Evolutionary conservation across 495 filamentous ascomycete genomes (phyloP), one percentile per base, ranked within the genome.

Genomic region (Podospora anserina): DNA sequence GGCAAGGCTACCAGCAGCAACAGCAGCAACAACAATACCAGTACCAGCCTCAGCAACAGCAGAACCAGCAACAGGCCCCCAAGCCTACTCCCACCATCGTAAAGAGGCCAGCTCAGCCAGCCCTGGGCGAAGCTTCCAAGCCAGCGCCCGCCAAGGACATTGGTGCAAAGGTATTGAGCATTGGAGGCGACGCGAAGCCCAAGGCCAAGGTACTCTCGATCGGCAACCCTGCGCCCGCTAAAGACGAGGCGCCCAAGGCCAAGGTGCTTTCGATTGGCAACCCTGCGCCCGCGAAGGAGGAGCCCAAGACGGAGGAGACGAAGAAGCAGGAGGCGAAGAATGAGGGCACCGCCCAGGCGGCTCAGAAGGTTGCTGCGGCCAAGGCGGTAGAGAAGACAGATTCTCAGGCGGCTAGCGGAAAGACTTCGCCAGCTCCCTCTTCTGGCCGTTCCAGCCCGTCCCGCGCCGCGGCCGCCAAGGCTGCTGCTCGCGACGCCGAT

Each of bases 301-400:
- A 72, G n/a, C 65, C 70, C 11, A 75, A 72, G 71, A 75, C 70
- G 64, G 74, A 70, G 34, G 76, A 87, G 66, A 78, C 79, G 53
- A 74, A 76, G 55, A 80, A 79, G 55, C 79, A 81, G 27, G 77
- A 78, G 34, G 68, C 77, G 4, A 78, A 77, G 62, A 77, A 79
- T 67, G 77, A 80, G 49, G 67, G 75, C 32, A 70, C 87, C 49
- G 79, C 85, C 32, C 86, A 88, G 68, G 86, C 87, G 16, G 88
- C 87, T 53, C 83, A 87, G 2, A 88, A 84, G 68, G 84, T 83
- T 23, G 74, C 81, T 72, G 88, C 74, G 49, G 79, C 85, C 26
- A 96, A 96, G 78, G 88, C 91, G 18, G 85, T 91, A 11, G 92
- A 94, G 63, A 96, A 95, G 82, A 88, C 91, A 1, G 90, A 96